Evolutionary conservation across 1,284 basidiomycete species (phyloP).

Genomic region (Boletus austroedulis): DNA sequence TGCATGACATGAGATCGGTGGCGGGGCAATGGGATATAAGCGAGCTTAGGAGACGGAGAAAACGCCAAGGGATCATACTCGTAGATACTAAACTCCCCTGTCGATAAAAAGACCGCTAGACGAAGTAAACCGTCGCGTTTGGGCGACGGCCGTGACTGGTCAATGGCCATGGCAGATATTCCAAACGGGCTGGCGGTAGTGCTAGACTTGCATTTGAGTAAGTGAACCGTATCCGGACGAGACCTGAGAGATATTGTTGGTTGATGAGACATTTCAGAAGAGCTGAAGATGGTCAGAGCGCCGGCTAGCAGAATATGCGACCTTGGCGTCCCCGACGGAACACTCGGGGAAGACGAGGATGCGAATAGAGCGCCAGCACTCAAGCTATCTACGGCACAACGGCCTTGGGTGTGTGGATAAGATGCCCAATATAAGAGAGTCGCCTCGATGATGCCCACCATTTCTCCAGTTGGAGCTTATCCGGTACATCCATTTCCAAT

Average conservation of each 20-base stretch:
- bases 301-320: slow-evolving; percentile 44
- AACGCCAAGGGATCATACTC: slow-evolving; percentile 46
- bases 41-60: slow-evolving; percentile 42
- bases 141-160: slow-evolving; percentile 57
- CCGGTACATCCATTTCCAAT: slow-evolving; percentile 84
- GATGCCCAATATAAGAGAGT: slow-evolving; percentile 15
- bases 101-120: slow-evolving; percentile 61
- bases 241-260: slow-evolving; percentile 32
- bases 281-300: slow-evolving; percentile 40
- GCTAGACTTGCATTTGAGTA: slow-evolving; percentile 31
- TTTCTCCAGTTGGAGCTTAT: slow-evolving; percentile 77
- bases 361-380: slow-evolving; percentile 1
- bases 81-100: slow-evolving; percentile 63
- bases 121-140: slow-evolving; percentile 38
- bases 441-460: slow-evolving; percentile 46
- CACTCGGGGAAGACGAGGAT: not conserved
- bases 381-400: slow-evolving; percentile 29
- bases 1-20: slow-evolving; percentile 51
- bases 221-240: slow-evolving; percentile 12
- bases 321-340: slow-evolving; percentile 3
- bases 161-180: slow-evolving; percentile 63
- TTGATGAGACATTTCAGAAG: slow-evolving; percentile 29
- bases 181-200: slow-evolving; percentile 28
- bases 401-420: slow-evolving; percentile 30
- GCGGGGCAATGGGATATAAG: slow-evolving; percentile 47